These are phyloP conservation scores for Lactarius sp. DNA, from an alignment of 768 basidiomycete genomes.

Conservation along the genomic window DNA sequence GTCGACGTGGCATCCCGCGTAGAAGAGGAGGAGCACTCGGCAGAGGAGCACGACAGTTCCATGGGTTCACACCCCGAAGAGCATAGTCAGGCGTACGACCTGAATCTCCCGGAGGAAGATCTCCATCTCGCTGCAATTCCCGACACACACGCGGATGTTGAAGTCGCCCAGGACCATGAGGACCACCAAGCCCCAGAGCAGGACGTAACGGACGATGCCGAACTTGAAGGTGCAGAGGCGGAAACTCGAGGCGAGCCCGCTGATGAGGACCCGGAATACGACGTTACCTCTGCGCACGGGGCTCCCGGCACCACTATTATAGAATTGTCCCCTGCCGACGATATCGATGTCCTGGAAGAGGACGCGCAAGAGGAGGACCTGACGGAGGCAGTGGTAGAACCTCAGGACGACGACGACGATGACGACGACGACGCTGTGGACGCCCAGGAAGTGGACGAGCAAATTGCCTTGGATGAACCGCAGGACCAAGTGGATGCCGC, in stretches of 20 bases:
- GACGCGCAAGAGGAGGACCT: conserved; percentile 24
- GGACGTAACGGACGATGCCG: conserved; percentile 23
- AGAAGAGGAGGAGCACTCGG: conserved; percentile 8
- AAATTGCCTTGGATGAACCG: conserved; percentile 10
- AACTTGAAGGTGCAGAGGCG: not conserved
- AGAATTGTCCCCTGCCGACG: conserved; percentile 17
- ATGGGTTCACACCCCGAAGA: conserved; percentile 1
- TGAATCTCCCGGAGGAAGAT: conserved; percentile 5
- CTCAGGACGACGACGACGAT: conserved; percentile 1
- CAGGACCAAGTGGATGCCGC: conserved; percentile 6
- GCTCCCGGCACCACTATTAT: conserved; percentile 17
- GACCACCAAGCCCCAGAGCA: conserved; percentile 13
- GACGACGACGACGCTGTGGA: conserved; percentile 11
- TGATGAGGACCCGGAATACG: conserved; percentile 12
- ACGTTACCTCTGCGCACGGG: conserved; percentile 17
- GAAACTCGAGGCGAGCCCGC: not conserved
- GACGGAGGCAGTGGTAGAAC: conserved; percentile 19
- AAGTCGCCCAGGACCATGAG: not conserved
- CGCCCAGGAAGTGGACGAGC: conserved; percentile 19
- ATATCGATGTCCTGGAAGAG: conserved; percentile 11
- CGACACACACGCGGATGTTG: not conserved
- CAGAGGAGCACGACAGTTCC: conserved; percentile 10
- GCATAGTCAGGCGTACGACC: not conserved
- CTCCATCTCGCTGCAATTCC: conserved; percentile 2
- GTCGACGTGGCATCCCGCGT: conserved; percentile 9